Base-by-base conservation (phyloP, 805 yeast species). In the Suhomyces prunicola region DNA sequence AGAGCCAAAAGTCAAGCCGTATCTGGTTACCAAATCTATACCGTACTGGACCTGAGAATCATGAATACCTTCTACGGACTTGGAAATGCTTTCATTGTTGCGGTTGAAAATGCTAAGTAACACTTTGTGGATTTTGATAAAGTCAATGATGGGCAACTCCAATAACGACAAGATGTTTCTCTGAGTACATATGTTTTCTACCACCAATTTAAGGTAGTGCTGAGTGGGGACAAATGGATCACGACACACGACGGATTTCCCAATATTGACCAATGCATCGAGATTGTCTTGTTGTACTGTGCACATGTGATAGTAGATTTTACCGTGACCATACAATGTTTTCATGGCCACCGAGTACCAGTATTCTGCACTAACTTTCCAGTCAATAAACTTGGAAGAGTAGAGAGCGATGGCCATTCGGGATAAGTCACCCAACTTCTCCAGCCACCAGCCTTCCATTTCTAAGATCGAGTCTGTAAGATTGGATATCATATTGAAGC, bases 361-460 rank as follows among this genome's bases (percentile, higher is more conserved):
- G 65, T 84, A 83, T 66, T 88, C 91, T 1, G 96, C 87, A 53
- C 90, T 81, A 17, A 85, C 68, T 65, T 88, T 87, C 97, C 97
- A 90, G 67, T 90, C 96, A 57, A 88, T 87, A 64, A 82, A 86
- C 48, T 87, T 81, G 1, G 91, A 85, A 6, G 91, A 86, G 61
- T 88, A 88, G 44, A 89, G 72, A 0, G 96, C 94, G 59, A 90
- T 88, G 9, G 96, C 93, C 91, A 90, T 88, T 63, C 96, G 73
- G 35, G 93, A 86, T 57, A 90, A 72, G 65, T 90, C 97, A 35
- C 96, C 97, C 49, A 90, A 70, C 63, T 90, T 87, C 67, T 90
- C 96, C 27, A 85, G 79, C 97, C 97, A 90, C 80, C 85, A 82
- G 33, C 85, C 84, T 65, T 81, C 84, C 78, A 81, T 80, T 54